Base-by-base conservation (phyloP, 1,284 basidiomycete genomes). In the Trichosporon sp. region DNA sequence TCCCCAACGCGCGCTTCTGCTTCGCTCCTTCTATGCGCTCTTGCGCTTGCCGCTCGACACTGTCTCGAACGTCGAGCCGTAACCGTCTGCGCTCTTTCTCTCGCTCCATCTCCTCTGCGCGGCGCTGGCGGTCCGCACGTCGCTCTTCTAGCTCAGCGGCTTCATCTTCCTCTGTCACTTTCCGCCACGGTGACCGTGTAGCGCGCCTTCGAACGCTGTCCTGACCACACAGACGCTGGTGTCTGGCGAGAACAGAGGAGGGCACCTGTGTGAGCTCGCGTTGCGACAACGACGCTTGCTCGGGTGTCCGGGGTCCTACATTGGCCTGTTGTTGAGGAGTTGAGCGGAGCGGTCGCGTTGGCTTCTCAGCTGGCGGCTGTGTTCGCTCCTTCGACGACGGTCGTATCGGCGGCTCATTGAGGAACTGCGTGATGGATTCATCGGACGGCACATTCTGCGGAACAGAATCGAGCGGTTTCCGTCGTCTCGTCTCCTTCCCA, bases 211-310 rank as follows among this genome's bases (percentile, higher is more conserved):
- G 63, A 1, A 27, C 62, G 16, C 56, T 61, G 56, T 74, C 71
- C 36, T 69, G 66, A 11, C 70, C 68, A 49, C 69, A 72, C 6
- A 74, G 46, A 11, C 65, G 64, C n/a, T 56, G 44, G 52, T 77
- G 74, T 4, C 64, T 58, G 4, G 60, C 64, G 4, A 74, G 36
- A 1, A 75, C 66, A 5, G 66, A 62, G 0, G 59, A 59, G 1
- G 75, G 74, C 3, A 74, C 60, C n/a, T 70, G 73, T 2, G 74
- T 74, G 36, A 72, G 65, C 8, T 62, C 40, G 2, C 37, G n/a
- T 10, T 56, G 52, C 9, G 65, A 56, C 7, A 64, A 65, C 3
- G 59, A 29, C 14, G 58, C 14, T n/a, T 27, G 21, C 23, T 32
- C 40, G 8, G 66, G 11, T 25, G 60, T 46, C 33, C 58, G 23